Percentiles rank a stretch among this genome's conserved stretches.
phyloP scores from a whole-genome alignment of 163 green algal species.

The Scenedesmus sp. region DNA sequence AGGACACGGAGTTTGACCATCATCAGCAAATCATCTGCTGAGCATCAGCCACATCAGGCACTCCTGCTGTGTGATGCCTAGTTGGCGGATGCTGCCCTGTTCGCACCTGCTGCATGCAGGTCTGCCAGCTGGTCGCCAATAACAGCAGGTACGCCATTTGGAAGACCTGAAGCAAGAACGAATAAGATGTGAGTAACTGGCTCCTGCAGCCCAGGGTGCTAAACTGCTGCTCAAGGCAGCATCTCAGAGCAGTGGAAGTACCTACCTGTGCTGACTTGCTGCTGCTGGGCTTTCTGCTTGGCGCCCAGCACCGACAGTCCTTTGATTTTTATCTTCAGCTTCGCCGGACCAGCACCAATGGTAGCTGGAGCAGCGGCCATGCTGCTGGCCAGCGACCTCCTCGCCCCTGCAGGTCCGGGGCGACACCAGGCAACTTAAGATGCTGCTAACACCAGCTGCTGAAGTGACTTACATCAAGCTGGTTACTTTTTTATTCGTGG shows the following conservation, averaged over 20 bases:
- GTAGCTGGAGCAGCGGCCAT: slow-evolving; percentile 2
- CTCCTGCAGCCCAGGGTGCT: neutral
- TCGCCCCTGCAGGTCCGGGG: neutral
- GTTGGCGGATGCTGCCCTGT: neutral
- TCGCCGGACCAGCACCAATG: slow-evolving; percentile 8
- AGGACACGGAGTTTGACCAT: too few species aligned
- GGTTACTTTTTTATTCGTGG: neutral
- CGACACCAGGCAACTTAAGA: neutral
- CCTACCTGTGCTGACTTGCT: slow-evolving; percentile 10
- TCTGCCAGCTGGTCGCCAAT: slow-evolving; percentile 26
- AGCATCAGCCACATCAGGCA: neutral
- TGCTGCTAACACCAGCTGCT: neutral
- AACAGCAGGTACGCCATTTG: neutral
- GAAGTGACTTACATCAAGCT: neutral
- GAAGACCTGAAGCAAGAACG: neutral
- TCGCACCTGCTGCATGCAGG: slow-evolving; percentile 46
- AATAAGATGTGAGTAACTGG: neutral
- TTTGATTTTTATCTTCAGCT: slow-evolving; percentile 19
- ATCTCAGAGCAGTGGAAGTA: neutral
- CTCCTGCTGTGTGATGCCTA: neutral
- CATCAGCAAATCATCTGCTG: neutral
- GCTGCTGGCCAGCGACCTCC: slow-evolving; percentile 10
- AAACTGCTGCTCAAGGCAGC: neutral
- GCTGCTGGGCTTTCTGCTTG: neutral
- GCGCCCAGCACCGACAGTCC: neutral